Percentiles rank a stretch among this genome's conserved stretches.
Conservation (phyloP, 1,284 basidiomycete species). For the Puccinia sorghi region DNA sequence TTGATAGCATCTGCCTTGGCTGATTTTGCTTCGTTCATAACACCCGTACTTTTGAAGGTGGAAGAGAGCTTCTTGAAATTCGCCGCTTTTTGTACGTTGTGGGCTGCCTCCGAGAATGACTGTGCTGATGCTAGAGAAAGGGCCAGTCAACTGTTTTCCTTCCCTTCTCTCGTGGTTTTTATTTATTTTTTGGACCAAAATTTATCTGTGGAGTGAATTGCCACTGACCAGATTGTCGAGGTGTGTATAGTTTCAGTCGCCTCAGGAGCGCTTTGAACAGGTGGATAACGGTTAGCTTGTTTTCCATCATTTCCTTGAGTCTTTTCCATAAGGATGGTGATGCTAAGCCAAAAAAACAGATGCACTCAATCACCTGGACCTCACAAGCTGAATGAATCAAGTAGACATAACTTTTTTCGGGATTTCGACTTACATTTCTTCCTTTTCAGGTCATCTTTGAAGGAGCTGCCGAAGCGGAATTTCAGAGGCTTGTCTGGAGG, state of each 20-base stretch:
- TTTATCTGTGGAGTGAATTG: not conserved
- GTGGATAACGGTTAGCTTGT: not conserved
- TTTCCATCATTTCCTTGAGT: not conserved
- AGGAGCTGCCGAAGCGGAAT: not conserved
- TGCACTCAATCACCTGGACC: not conserved
- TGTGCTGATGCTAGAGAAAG: not conserved
- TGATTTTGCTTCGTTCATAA: not conserved
- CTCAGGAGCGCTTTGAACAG: not conserved
- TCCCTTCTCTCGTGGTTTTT: not conserved
- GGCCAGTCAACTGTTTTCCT: not conserved
- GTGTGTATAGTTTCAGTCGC: not conserved
- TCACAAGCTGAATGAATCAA: not conserved
- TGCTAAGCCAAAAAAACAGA: not conserved
- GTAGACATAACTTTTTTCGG: not conserved
- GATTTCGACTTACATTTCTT: not conserved
- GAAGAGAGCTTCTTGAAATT: not conserved
- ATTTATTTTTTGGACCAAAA: no score
- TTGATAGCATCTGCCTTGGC: not conserved
- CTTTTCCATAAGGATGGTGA: not conserved
- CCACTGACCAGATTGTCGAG: constrained; percentile 2
- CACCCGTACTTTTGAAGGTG: not conserved
- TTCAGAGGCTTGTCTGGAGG: not conserved
- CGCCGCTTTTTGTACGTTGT: not conserved
- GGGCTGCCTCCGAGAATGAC: not conserved
- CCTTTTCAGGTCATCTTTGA: not conserved